A percentile compares a stretch with the other conserved stretches of the same genome.
phyloP scores from a whole-genome alignment of 2,329 filamentous ascomycete species.

The Fusarium equiseti region DNA sequence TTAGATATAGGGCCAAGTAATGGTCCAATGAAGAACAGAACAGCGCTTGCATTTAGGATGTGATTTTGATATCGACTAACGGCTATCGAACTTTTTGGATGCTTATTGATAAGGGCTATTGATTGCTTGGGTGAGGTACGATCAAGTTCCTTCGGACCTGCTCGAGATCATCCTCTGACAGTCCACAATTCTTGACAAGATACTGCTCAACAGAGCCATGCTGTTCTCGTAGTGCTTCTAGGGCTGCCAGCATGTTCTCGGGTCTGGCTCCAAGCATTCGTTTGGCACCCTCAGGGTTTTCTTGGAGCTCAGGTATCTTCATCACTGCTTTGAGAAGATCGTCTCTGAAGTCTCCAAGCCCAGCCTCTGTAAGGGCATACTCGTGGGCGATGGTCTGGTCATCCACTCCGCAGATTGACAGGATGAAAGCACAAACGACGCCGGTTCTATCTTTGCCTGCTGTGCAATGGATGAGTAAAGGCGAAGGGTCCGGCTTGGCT shows the following conservation, averaged over 20 bases:
- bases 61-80: background rate
- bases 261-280: conserved; percentile 61
- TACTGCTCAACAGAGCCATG: conserved; percentile 76
- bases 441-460: conserved; percentile 84
- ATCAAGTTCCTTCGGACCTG: conserved; percentile 64
- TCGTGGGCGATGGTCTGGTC: conserved; percentile 72
- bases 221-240: conserved; percentile 66
- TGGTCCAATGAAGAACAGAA: conserved; percentile 18
- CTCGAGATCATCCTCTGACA: conserved; percentile 67
- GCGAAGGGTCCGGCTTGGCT: conserved; percentile 55
- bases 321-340: conserved; percentile 64
- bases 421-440: conserved; percentile 73
- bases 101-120: background rate
- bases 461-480: conserved; percentile 78
- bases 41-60: conserved; percentile 19
- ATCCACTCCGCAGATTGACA: conserved; percentile 72
- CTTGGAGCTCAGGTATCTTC: conserved; percentile 62
- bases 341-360: conserved; percentile 66
- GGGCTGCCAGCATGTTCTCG: conserved; percentile 62
- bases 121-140: conserved; percentile 48
- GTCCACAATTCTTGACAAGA: conserved; percentile 67
- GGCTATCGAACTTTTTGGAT: background rate
- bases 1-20: conserved; percentile 29
- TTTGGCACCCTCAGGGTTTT: conserved; percentile 58
- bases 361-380: conserved; percentile 75